phyloP scores from a whole-genome alignment of 345 rosid species.

The Eucalyptus curtisii region DNA sequence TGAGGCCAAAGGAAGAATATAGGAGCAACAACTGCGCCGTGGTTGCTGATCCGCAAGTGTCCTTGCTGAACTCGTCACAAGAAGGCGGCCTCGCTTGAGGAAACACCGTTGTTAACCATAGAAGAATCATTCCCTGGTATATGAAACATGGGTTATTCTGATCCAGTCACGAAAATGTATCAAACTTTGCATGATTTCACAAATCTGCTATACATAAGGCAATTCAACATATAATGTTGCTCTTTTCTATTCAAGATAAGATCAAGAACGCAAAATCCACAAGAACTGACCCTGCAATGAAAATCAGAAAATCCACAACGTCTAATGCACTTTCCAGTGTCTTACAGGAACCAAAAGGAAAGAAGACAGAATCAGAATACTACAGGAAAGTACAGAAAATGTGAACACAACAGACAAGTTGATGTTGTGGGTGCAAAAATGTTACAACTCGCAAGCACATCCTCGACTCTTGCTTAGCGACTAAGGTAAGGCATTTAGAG shows the following conservation, averaged over 20 bases:
- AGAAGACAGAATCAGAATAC: not conserved
- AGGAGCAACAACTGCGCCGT: conserved; percentile 22
- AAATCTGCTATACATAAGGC: not conserved
- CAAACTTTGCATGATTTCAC: not conserved
- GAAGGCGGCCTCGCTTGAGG: conserved; percentile 43
- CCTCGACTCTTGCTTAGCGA: not conserved
- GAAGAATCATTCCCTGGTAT: conserved; percentile 48
- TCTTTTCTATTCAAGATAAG: not conserved
- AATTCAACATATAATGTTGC: not conserved
- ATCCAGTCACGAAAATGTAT: not conserved
- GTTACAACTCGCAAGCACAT: not conserved
- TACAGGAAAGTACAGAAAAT: not conserved
- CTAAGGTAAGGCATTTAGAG: not conserved
- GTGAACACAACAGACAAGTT: not conserved
- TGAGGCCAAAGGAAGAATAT: conserved; percentile 11
- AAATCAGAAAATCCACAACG: not conserved
- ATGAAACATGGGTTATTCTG: not conserved
- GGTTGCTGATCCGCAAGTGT: conserved; percentile 29
- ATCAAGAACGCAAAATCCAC: not conserved
- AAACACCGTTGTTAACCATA: conserved; percentile 68
- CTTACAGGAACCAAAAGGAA: not conserved
- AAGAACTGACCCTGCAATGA: not conserved
- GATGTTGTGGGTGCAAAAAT: not conserved
- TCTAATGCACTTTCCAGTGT: not conserved
- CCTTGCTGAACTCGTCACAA: conserved; percentile 13